Conservation (phyloP, 2,329 filamentous ascomycete genomes). For the Penicillium sp. region DNA sequence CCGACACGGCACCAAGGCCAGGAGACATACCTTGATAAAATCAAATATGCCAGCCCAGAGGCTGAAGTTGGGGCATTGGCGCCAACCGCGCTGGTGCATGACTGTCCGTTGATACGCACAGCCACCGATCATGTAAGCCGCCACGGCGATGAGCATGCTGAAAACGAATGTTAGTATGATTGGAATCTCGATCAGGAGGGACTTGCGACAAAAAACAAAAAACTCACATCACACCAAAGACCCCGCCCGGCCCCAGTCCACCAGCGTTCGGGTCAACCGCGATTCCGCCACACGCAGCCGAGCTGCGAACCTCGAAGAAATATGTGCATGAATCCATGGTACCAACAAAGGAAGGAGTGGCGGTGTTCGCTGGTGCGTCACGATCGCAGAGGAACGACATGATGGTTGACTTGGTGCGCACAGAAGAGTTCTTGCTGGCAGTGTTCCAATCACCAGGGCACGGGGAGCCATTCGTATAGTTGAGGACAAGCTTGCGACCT, state of each 20-base stretch:
- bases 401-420: conserved; percentile 70
- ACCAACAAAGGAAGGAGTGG: conserved; percentile 81
- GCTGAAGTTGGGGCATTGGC: conserved; percentile 90
- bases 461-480: conserved; percentile 76
- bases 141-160: conserved; percentile 67
- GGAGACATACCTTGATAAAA: conserved; percentile 74
- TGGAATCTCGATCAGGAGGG: neutral
- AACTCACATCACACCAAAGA: conserved; percentile 83
- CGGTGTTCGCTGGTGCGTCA: conserved; percentile 69
- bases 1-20: conserved; percentile 44
- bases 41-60: conserved; percentile 87
- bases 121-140: conserved; percentile 89
- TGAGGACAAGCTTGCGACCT: conserved; percentile 68
- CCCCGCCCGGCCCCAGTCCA: conserved; percentile 68
- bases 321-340: conserved; percentile 92
- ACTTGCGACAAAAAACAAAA: conserved; percentile 36
- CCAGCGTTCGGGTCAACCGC: conserved; percentile 58
- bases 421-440: conserved; percentile 28
- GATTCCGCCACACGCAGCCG: conserved; percentile 78
- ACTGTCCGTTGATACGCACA: conserved; percentile 96
- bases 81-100: conserved; percentile 91
- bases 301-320: conserved; percentile 89
- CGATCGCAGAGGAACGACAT: conserved; percentile 93
- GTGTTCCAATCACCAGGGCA: conserved; percentile 52
- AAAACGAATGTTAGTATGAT: conserved; percentile 22